Conservation (phyloP, 805 yeast genomes). For the Phaffomyces antillensis region DNA sequence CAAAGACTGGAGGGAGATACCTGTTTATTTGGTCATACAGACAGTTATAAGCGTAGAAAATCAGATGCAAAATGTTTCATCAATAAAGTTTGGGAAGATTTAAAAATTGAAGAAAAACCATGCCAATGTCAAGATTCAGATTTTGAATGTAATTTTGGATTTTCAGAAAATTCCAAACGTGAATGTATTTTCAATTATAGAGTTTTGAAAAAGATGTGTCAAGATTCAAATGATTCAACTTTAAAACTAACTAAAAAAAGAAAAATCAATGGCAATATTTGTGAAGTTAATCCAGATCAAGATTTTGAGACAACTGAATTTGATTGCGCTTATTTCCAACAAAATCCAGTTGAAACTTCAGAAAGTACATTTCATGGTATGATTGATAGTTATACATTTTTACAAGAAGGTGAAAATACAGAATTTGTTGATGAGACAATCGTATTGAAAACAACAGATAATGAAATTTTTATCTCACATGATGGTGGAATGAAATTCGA, state of each 20-base stretch:
- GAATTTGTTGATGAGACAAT: constrained; percentile 52
- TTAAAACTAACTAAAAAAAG: constrained; percentile 11
- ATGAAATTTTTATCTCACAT: constrained; percentile 53
- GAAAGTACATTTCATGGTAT: constrained; percentile 42
- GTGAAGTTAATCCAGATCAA: constrained; percentile 10
- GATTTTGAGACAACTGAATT: constrained; percentile 9
- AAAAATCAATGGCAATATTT: constrained; percentile 19
- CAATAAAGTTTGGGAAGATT: constrained; percentile 32
- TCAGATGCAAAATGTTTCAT: constrained; percentile 53
- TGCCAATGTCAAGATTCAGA: constrained; percentile 62
- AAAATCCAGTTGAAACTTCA: constrained; percentile 23
- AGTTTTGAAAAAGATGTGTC: constrained; percentile 29
- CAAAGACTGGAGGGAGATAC: constrained; percentile 34
- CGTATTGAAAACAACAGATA: constrained; percentile 46
- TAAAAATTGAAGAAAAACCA: constrained; percentile 38
- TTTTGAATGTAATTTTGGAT: constrained; percentile 64
- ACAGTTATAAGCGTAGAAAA: constrained; percentile 60
- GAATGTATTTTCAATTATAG: constrained; percentile 40
- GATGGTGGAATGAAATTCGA: constrained; percentile 30
- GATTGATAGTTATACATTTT: constrained; percentile 49
- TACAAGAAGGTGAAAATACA: constrained; percentile 30
- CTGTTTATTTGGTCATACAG: constrained; percentile 69
- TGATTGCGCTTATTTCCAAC: constrained; percentile 17
- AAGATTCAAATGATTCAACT: constrained; percentile 13
- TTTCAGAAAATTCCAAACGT: constrained; percentile 29